Evolutionary conservation across 345 rosid genomes (phyloP).

Genomic region (Eucalyptus guilfoylei): DNA sequence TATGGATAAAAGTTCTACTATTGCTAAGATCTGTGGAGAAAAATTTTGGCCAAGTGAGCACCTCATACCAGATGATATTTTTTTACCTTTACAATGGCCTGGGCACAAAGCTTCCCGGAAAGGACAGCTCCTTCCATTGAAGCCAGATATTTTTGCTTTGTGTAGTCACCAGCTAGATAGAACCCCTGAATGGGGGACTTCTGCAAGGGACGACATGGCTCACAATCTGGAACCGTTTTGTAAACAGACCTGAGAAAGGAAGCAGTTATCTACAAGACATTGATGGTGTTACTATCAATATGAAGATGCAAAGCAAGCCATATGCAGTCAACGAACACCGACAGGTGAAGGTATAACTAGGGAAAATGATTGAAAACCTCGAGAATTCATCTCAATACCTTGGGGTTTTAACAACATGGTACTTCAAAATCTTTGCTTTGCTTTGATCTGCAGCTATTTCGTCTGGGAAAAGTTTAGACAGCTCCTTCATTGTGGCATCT

Average conservation of each 20-base stretch:
- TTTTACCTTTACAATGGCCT: slow-evolving; percentile 66
- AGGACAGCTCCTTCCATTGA: slow-evolving; percentile 98
- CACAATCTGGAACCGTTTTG: slow-evolving; percentile 77
- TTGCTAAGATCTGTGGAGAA: background rate
- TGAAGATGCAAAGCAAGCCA: background rate
- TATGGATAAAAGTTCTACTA: background rate
- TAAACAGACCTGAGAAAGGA: slow-evolving; percentile 71
- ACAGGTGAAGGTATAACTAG: background rate
- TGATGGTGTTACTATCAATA: background rate
- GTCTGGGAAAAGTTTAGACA: slow-evolving; percentile 84
- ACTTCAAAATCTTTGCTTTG: slow-evolving; percentile 83
- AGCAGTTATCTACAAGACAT: background rate
- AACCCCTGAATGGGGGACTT: slow-evolving; percentile 84
- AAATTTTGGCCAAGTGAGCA: background rate
- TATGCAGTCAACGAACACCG: background rate
- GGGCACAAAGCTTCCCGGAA: slow-evolving; percentile 88
- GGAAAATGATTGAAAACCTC: background rate
- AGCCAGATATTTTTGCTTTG: slow-evolving; percentile 94
- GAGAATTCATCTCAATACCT: slow-evolving; percentile 25
- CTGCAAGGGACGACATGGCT: slow-evolving; percentile 88
- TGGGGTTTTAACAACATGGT: slow-evolving; percentile 88
- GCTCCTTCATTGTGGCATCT: slow-evolving; percentile 90
- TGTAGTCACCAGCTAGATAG: slow-evolving; percentile 90
- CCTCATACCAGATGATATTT: background rate
- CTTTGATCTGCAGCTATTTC: slow-evolving; percentile 86